Percentiles rank a stretch among this genome's conserved stretches.
These are phyloP conservation scores for Daphne laureola DNA, from an alignment of 441 rosid genomes.

Conservation along the genomic window DNA sequence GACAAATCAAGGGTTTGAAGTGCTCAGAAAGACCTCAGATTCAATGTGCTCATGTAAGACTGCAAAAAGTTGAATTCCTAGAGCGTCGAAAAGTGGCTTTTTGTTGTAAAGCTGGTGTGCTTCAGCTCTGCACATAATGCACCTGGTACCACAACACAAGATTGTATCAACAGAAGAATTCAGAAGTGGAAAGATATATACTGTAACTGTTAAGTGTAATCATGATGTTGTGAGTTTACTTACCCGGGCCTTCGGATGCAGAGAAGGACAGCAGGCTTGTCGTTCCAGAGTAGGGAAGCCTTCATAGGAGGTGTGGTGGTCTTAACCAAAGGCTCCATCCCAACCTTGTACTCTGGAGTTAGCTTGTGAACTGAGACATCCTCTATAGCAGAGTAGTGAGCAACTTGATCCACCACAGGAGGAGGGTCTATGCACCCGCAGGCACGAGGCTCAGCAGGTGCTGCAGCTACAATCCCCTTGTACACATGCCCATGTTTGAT, in stretches of 20 bases:
- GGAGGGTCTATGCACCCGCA: slow-evolving; percentile 60
- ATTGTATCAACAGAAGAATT: no score
- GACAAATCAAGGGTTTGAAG: slow-evolving; percentile 8
- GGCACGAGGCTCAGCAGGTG: slow-evolving; percentile 45
- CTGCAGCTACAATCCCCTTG: slow-evolving; percentile 60
- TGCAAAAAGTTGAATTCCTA: slow-evolving; percentile 52
- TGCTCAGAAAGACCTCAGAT: slow-evolving; percentile 35
- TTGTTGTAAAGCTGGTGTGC: slow-evolving; percentile 56
- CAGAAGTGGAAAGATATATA: no score
- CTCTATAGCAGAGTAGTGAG: slow-evolving; percentile 39
- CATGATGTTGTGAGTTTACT: slow-evolving; percentile 22
- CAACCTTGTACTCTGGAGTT: slow-evolving; percentile 51
- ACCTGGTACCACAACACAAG: slow-evolving; percentile 28
- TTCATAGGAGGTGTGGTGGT: slow-evolving; percentile 51
- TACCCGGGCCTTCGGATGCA: slow-evolving; percentile 70
- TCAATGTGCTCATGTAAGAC: slow-evolving; percentile 63
- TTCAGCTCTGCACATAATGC: slow-evolving; percentile 78
- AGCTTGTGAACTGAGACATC: slow-evolving; percentile 42
- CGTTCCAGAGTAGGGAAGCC: slow-evolving; percentile 54
- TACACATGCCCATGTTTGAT: slow-evolving; percentile 52
- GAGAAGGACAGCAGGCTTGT: slow-evolving; percentile 48
- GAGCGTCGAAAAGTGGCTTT: slow-evolving; percentile 55
- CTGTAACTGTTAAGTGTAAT: no score
- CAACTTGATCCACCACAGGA: slow-evolving; percentile 37
- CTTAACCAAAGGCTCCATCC: slow-evolving; percentile 48